A percentile compares a stretch with the other conserved stretches of the same genome.
Conservation (phyloP, 2,329 filamentous ascomycete species). For the Hypoxylon sp. region DNA sequence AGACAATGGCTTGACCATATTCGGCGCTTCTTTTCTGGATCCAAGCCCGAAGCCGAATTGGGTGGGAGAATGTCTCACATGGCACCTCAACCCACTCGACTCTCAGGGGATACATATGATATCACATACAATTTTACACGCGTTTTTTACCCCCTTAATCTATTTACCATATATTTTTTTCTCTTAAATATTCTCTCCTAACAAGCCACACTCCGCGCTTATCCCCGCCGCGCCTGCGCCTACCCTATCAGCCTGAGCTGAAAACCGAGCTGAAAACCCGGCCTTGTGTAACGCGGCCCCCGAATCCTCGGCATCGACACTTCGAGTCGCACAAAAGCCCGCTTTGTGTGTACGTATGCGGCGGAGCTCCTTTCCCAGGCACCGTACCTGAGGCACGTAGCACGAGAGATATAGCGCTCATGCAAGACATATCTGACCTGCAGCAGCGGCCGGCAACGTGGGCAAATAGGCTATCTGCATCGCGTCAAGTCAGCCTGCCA, state of each 20-base stretch:
- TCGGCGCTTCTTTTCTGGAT: not conserved
- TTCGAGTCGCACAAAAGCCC: not conserved
- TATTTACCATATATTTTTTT: not conserved
- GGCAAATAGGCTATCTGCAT: slow-evolving; percentile 5
- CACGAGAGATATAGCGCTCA: not conserved
- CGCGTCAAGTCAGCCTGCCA: not conserved
- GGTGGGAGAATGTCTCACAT: not conserved
- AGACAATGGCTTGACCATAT: slow-evolving; percentile 8
- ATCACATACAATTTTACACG: not conserved
- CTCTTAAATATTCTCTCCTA: not conserved
- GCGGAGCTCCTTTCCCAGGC: not conserved
- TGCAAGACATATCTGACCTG: slow-evolving; percentile 7
- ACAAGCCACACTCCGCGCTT: not conserved
- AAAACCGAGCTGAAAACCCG: not conserved
- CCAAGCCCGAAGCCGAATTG: not conserved
- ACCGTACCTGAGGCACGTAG: not conserved
- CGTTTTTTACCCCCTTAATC: not conserved
- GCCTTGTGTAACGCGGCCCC: not conserved
- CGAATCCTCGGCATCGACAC: not conserved
- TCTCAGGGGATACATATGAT: not conserved
- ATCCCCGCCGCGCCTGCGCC: not conserved
- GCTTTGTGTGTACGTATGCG: not conserved
- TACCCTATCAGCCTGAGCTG: not conserved
- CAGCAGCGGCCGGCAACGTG: not conserved
- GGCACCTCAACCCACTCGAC: not conserved